These are phyloP conservation scores for Monilinia vaccinii-corymbosi DNA, from an alignment of 2,329 filamentous ascomycete species.

Conservation along the genomic window DNA sequence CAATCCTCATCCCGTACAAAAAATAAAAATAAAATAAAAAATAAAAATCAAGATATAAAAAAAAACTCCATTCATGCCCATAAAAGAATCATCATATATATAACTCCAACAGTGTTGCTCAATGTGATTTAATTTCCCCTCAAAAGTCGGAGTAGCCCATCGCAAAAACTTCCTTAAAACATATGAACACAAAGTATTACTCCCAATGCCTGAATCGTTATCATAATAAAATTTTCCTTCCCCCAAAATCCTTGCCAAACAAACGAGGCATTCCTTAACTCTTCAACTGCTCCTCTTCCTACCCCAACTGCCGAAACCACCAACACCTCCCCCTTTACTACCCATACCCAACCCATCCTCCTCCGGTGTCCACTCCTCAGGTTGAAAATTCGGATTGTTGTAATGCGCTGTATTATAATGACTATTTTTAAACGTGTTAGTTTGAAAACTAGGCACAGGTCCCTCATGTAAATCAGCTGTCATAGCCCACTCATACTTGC, in stretches of 20 bases:
- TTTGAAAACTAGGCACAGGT: constrained; percentile 30
- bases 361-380: constrained; percentile 39
- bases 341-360: constrained; percentile 20
- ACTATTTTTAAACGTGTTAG: constrained; percentile 55
- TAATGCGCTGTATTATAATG: constrained; percentile 60
- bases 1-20: neutral
- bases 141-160: neutral
- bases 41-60: neutral
- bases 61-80: neutral
- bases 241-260: neutral
- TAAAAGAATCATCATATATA: neutral
- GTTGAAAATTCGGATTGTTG: constrained; percentile 53
- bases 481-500: constrained; percentile 28
- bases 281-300: constrained; percentile 8
- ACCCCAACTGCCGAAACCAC: constrained; percentile 1
- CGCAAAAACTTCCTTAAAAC: neutral
- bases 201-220: neutral
- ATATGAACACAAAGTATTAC: neutral
- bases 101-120: too few species aligned
- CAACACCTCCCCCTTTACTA: neutral
- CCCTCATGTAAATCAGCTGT: constrained; percentile 26
- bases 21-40: neutral
- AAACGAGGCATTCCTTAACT: neutral
- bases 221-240: neutral
- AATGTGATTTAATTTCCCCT: neutral